Conservation (phyloP, 2,329 filamentous ascomycete species). For the Hypomyces perniciosus region DNA sequence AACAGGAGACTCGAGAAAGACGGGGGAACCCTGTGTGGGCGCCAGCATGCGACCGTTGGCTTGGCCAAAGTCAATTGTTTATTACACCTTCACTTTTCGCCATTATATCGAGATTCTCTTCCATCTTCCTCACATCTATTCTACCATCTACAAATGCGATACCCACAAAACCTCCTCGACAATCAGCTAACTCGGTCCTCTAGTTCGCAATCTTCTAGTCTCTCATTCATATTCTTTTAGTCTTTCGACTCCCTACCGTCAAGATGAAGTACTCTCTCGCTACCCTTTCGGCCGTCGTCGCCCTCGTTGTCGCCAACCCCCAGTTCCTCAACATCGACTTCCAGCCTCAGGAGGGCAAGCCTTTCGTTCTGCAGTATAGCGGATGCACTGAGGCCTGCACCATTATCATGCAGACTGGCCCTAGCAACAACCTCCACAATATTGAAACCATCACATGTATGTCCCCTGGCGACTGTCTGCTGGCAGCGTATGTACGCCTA, state of each 20-base stretch:
- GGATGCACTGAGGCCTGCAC: constrained; percentile 30
- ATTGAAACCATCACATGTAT: constrained; percentile 28
- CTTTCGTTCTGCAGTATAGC: constrained; percentile 27
- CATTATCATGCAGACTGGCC: constrained; percentile 29
- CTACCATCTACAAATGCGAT: neutral
- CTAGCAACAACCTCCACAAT: constrained; percentile 22
- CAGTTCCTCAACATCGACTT: constrained; percentile 28
- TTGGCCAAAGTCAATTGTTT: no score
- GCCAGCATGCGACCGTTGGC: no score
- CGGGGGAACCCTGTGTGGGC: no score
- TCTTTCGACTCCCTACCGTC: constrained; percentile 15
- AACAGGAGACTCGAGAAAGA: no score
- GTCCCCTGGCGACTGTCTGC: constrained; percentile 7
- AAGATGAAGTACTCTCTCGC: constrained; percentile 33
- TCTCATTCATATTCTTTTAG: constrained; percentile 9
- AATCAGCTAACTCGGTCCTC: neutral
- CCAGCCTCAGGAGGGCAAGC: constrained; percentile 23
- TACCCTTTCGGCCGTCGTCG: constrained; percentile 25
- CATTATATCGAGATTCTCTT: neutral
- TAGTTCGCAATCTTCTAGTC: constrained; percentile 7
- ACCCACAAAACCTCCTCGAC: neutral
- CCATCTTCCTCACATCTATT: neutral
- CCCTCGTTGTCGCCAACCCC: constrained; percentile 24
- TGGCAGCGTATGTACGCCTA: neutral
- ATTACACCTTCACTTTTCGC: no score